Percentiles rank a stretch among this genome's conserved stretches.
These are phyloP conservation scores for Candida buenavistaensis DNA, from an alignment of 1,139 yeast genomes.

Conservation along the genomic window DNA sequence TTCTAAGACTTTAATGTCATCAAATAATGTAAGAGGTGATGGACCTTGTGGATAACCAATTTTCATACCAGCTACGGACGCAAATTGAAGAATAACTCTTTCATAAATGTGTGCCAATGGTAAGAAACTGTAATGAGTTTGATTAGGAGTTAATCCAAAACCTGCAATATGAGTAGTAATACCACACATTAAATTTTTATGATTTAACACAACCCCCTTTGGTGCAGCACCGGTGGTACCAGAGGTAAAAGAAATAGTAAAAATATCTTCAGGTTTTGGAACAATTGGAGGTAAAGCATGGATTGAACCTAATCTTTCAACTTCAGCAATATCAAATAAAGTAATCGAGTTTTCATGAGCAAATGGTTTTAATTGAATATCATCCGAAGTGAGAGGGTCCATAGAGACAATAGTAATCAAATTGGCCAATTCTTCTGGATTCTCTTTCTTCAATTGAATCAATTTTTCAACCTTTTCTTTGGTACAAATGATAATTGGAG, in stretches of 20 bases:
- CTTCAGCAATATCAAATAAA: conserved; percentile 50
- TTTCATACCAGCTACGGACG: conserved; percentile 27
- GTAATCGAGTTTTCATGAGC: conserved; percentile 27
- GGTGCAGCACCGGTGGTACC: conserved; percentile 74
- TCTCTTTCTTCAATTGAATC: conserved; percentile 25
- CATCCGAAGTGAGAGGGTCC: conserved; percentile 35
- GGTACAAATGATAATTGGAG: conserved; percentile 35
- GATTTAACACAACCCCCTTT: conserved; percentile 68
- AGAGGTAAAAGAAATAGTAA: conserved; percentile 73
- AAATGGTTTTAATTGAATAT: conserved; percentile 13
- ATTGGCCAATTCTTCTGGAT: conserved; percentile 22
- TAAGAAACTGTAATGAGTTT: conserved; percentile 19
- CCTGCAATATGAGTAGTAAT: conserved; percentile 25
- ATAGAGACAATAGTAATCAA: conserved; percentile 34
- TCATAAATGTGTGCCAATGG: conserved; percentile 67
- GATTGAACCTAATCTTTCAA: conserved; percentile 52
- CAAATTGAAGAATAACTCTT: conserved; percentile 28
- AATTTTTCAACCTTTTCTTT: conserved; percentile 28
- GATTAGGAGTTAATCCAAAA: conserved; percentile 13
- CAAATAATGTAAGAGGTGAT: conserved; percentile 37
- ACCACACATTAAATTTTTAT: conserved; percentile 52
- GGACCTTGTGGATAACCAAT: conserved; percentile 44
- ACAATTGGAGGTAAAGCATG: conserved; percentile 45
- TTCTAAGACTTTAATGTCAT: conserved; percentile 34
- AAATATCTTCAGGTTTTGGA: conserved; percentile 53